These are phyloP conservation scores for Mycena chlorophos DNA, from an alignment of 768 basidiomycete genomes.

Conservation along the genomic window DNA sequence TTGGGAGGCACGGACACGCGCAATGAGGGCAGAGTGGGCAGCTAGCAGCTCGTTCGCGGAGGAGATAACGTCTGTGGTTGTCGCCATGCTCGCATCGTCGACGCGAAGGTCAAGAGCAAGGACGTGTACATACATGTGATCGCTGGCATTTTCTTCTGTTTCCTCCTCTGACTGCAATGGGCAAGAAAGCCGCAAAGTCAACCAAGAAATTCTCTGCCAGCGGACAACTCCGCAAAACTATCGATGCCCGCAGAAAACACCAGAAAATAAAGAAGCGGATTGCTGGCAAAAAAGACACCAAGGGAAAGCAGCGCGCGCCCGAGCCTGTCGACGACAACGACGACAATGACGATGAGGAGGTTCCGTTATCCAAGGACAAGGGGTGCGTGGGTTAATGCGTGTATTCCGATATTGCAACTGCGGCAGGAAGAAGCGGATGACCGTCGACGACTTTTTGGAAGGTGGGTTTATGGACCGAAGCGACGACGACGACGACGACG, in stretches of 20 bases:
- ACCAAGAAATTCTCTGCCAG: slow-evolving; percentile 87
- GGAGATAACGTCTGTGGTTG: slow-evolving; percentile 52
- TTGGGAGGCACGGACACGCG: slow-evolving; percentile 57
- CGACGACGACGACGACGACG: slow-evolving; percentile 45
- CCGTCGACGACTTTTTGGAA: slow-evolving; percentile 75
- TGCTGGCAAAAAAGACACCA: slow-evolving; percentile 53
- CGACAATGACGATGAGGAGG: slow-evolving; percentile 35
- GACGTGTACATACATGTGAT: no score
- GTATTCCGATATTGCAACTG: not conserved
- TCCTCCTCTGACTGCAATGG: slow-evolving; percentile 30
- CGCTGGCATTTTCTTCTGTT: no score
- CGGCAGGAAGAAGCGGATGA: slow-evolving; percentile 51
- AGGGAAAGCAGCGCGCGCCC: slow-evolving; percentile 25
- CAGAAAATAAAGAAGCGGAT: slow-evolving; percentile 74
- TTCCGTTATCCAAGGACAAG: slow-evolving; percentile 30
- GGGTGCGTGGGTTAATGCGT: slow-evolving; percentile 23
- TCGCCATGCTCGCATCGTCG: slow-evolving; percentile 18
- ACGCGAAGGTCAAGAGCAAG: slow-evolving; percentile 22
- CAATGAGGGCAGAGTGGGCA: slow-evolving; percentile 58
- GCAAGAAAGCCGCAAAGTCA: slow-evolving; percentile 70
- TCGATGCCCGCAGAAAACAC: slow-evolving; percentile 79
- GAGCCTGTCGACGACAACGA: slow-evolving; percentile 28
- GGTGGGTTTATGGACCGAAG: slow-evolving; percentile 72
- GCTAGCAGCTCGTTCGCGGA: slow-evolving; percentile 68
- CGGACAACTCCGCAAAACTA: slow-evolving; percentile 85